Evolutionary conservation across 2,329 filamentous ascomycete genomes (phyloP).

Genomic region (Alternaria triticimaculans): DNA sequence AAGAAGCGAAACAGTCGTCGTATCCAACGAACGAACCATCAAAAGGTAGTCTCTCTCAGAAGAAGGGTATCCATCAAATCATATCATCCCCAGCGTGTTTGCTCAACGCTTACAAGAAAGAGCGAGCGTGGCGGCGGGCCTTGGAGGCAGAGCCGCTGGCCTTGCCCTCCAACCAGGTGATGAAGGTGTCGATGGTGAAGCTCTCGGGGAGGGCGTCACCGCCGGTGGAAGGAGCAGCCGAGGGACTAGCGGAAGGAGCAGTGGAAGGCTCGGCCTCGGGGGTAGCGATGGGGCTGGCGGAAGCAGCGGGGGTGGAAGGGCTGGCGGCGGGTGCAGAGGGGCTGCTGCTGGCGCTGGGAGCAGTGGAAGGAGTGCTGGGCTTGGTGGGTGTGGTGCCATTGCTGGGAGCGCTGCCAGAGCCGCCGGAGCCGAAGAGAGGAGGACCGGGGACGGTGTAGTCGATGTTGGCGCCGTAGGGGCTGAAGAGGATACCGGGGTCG

Average conservation of each 20-base stretch:
- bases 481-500: conserved; percentile 53
- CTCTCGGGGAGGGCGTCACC: conserved; percentile 29
- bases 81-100: background rate
- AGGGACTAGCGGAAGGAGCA: conserved; percentile 3
- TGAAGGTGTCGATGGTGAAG: conserved; percentile 46
- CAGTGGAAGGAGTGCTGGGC: conserved; percentile 18
- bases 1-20: conserved; percentile 20
- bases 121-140: conserved; percentile 38
- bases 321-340: conserved; percentile 17
- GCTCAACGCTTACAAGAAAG: conserved; percentile 20
- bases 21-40: conserved; percentile 17
- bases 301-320: conserved; percentile 5
- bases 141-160: conserved; percentile 23
- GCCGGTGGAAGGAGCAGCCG: conserved; percentile 22
- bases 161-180: conserved; percentile 43
- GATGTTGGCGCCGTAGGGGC: conserved; percentile 46
- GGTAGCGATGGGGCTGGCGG: conserved; percentile 5
- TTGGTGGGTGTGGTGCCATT: conserved; percentile 14
- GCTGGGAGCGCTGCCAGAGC: conserved; percentile 14
- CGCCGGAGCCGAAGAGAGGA: conserved; percentile 32
- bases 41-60: background rate
- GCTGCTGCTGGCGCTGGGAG: conserved; percentile 11
- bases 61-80: conserved; percentile 4
- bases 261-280: conserved; percentile 4
- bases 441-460: conserved; percentile 55